Base-by-base conservation (phyloP, 495 filamentous ascomycete genomes). In the Penicilliopsis zonata region DNA sequence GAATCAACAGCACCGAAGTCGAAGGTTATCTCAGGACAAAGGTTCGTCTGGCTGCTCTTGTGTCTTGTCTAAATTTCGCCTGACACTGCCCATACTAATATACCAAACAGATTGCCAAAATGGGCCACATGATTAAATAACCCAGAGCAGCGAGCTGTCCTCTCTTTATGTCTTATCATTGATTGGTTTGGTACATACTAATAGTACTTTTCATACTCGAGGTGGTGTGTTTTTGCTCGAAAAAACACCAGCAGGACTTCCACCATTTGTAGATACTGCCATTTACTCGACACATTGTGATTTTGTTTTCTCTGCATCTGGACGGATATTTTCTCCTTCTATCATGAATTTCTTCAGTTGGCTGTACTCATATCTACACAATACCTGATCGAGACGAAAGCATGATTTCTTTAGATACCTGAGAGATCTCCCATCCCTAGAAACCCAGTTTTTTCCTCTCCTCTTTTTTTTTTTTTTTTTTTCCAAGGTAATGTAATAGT, bases 1-100 rank as follows among this genome's bases (percentile, higher is more conserved):
- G 90, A 0, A 82, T 98, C 35, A 71, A 75, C 29, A 84, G 87
- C 44, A 69, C 75, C 33, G 90, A 96, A 55, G 78, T 96, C 24
- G 86, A 93, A 35, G 84, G 82, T 23, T 98, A 98, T 66, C 57
- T 98, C 44, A 78, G 72, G 49, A 94, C 90, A 13, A 98, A 98
- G 80, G 86, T 92, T 31, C 34, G 36, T 48, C 14, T 21, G 27
- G 23, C 6, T 12, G 17, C 14, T 18, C 26, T 31, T 19, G 21
- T 31, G 3, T 32, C 20, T 33, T 36, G 30, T 29, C 29, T 23
- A 36, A 30, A 15, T 37, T 19, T 13, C 8, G 15, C 26, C 30
- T 23, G 33, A 28, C 39, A 30, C 22, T 3, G n/a, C 27, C 35
- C 26, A 30, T 32, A 30, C 34, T 33, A 22, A 37, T 18, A 33